phyloP scores from a whole-genome alignment of 257 asterid species.

The Eustoma russellianum region DNA sequence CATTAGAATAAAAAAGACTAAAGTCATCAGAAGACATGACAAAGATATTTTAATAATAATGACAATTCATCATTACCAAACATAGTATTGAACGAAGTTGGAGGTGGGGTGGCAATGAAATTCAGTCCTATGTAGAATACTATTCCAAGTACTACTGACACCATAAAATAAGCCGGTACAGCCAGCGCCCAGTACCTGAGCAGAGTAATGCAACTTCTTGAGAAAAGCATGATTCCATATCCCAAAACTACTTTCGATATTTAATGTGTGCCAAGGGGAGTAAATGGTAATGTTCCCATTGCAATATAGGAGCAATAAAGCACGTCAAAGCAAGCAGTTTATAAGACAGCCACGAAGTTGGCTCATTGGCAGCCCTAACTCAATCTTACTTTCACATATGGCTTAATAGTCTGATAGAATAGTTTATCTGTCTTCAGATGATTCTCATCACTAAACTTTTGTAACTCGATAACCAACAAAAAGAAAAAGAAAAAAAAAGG shows the following conservation, averaged over 20 bases:
- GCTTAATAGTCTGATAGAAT: too few relatives aligned
- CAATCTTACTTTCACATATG: too few relatives aligned
- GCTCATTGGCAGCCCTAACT: too few relatives aligned
- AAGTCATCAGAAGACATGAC: too few relatives aligned
- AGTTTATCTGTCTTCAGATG: too few relatives aligned
- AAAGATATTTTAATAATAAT: neutral
- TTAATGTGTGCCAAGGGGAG: neutral
- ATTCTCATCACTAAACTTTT: too few relatives aligned
- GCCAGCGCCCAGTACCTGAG: slow-evolving; percentile 91
- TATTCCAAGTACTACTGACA: slow-evolving; percentile 47
- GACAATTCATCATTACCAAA: slow-evolving; percentile 34
- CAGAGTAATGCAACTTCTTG: neutral
- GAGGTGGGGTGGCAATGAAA: slow-evolving; percentile 81
- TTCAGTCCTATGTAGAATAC: slow-evolving; percentile 65
- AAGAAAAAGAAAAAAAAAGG: too few relatives aligned
- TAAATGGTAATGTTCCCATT: too few relatives aligned
- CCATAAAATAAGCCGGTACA: slow-evolving; percentile 60
- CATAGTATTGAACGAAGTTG: slow-evolving; percentile 57
- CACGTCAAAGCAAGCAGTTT: too few relatives aligned
- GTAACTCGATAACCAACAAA: too few relatives aligned
- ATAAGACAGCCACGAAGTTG: too few relatives aligned
- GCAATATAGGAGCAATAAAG: too few relatives aligned
- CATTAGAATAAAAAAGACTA: neutral
- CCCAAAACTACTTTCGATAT: neutral
- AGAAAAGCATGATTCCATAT: neutral